Percentiles rank a stretch among this genome's conserved stretches.
phyloP scores from a whole-genome alignment of 2,329 filamentous ascomycete species.

The Bipolaris sorokiniana region DNA sequence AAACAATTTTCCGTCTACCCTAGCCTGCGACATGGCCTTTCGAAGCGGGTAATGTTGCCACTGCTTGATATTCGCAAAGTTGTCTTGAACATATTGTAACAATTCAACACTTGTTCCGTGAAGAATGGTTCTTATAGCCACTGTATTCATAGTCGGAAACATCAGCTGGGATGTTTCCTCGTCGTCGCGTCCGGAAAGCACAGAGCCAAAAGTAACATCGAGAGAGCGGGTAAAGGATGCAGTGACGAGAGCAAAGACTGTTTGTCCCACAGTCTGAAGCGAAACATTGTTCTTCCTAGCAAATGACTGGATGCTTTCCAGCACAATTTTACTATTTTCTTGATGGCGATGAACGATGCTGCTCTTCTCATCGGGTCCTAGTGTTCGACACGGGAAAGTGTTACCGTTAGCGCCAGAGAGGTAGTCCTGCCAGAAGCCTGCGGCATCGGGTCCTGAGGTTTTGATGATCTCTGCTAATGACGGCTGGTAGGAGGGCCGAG shows the following conservation, averaged over 20 bases:
- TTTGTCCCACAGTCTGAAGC: slow-evolving; percentile 76
- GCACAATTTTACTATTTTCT: slow-evolving; percentile 51
- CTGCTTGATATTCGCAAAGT: slow-evolving; percentile 68
- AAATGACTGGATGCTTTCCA: slow-evolving; percentile 59
- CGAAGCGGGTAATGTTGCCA: slow-evolving; percentile 80
- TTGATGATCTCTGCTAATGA: slow-evolving; percentile 63
- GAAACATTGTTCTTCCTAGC: slow-evolving; percentile 73
- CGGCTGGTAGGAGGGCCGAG: slow-evolving; percentile 58
- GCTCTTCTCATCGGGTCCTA: slow-evolving; percentile 4
- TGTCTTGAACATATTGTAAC: slow-evolving; percentile 75
- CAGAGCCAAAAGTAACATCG: slow-evolving; percentile 81
- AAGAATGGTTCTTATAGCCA: slow-evolving; percentile 73
- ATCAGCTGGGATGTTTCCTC: slow-evolving; percentile 70
- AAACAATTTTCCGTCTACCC: slow-evolving; percentile 59
- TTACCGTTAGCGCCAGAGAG: slow-evolving; percentile 60
- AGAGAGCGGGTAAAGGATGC: slow-evolving; percentile 67
- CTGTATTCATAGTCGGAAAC: slow-evolving; percentile 93
- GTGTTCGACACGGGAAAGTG: slow-evolving; percentile 46
- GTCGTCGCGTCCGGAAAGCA: slow-evolving; percentile 83
- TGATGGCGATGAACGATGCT: slow-evolving; percentile 54
- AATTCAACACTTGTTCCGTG: slow-evolving; percentile 71
- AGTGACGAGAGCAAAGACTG: slow-evolving; percentile 75
- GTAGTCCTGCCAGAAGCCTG: slow-evolving; percentile 73
- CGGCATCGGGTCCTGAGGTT: slow-evolving; percentile 55
- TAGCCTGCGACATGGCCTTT: slow-evolving; percentile 64